These are phyloP conservation scores for Eimeria mitis DNA, from an alignment of 169 alveolate genomes.

Conservation along the genomic window DNA sequence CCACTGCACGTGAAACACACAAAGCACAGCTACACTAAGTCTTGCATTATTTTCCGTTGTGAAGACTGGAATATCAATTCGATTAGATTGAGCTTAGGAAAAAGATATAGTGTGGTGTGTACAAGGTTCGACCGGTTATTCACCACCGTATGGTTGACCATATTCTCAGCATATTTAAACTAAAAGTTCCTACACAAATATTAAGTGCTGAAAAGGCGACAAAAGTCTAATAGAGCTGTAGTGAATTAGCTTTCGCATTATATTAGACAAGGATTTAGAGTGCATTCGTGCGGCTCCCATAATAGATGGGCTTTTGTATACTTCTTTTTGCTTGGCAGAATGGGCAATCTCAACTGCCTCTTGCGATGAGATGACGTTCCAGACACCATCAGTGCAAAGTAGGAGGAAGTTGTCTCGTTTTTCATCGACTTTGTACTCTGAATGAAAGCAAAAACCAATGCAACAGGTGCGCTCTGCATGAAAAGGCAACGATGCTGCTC, in stretches of 20 bases:
- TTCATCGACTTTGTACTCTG: slow-evolving; percentile 51
- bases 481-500: not conserved
- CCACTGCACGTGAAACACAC: slow-evolving; percentile 85
- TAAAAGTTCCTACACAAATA: not conserved
- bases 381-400: slow-evolving; percentile 89
- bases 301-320: slow-evolving; percentile 32
- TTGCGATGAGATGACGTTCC: slow-evolving; percentile 88
- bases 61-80: not conserved
- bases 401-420: slow-evolving; percentile 80
- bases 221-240: not conserved
- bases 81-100: not conserved
- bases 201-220: not conserved
- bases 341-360: slow-evolving; percentile 87
- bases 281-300: not conserved
- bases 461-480: not conserved
- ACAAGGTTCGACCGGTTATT: not conserved
- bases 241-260: not conserved
- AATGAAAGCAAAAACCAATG: not conserved
- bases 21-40: slow-evolving; percentile 66
- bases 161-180: not conserved
- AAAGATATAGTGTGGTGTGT: not conserved
- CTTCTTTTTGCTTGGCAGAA: slow-evolving; percentile 6
- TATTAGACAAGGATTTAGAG: not conserved
- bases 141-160: not conserved
- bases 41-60: slow-evolving; percentile 27